These are phyloP conservation scores for Aspergillus proliferans DNA, from an alignment of 2,329 filamentous ascomycete genomes.

Conservation along the genomic window DNA sequence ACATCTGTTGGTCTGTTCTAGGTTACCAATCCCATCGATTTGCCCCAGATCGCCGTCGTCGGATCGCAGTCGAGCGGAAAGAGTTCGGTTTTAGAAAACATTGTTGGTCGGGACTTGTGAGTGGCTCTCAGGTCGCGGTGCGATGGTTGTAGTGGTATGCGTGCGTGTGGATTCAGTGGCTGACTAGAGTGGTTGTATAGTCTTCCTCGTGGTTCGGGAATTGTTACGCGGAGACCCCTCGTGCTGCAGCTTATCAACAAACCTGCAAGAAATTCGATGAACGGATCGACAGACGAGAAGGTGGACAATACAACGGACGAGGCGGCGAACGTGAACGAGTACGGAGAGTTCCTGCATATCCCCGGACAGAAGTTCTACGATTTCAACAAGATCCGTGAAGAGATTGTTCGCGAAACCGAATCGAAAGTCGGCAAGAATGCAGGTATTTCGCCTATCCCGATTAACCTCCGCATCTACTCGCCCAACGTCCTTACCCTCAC, in stretches of 20 bases:
- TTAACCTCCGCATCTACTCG: conserved; percentile 97
- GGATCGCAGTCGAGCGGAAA: conserved; percentile 99
- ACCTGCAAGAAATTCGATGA: conserved; percentile 57
- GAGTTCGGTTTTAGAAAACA: conserved; percentile 98
- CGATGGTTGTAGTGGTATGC: conserved; percentile 7
- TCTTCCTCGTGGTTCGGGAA: conserved; percentile 92
- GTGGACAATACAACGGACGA: conserved; percentile 66
- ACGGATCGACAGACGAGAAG: conserved; percentile 63
- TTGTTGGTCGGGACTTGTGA: conserved; percentile 97
- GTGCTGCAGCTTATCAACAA: conserved; percentile 98
- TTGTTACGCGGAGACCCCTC: conserved; percentile 91
- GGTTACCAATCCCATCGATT: conserved; percentile 98
- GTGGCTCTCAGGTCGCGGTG: conserved; percentile 32
- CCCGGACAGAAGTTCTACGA: conserved; percentile 96
- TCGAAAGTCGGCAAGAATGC: conserved; percentile 93
- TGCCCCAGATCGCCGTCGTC: conserved; percentile 96
- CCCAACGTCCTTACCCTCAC: conserved; percentile 96
- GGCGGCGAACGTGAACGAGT: conserved; percentile 88
- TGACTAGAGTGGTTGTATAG: conserved; percentile 44
- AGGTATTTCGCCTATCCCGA: conserved; percentile 91
- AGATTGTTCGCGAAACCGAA: conserved; percentile 94
- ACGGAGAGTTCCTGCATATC: conserved; percentile 98
- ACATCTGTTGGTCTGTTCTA: conserved; percentile 32
- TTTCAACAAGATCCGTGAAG: conserved; percentile 96
- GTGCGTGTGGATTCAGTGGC: conserved; percentile 10